phyloP scores from a whole-genome alignment of 768 basidiomycete species.

The Jaapia argillacea region DNA sequence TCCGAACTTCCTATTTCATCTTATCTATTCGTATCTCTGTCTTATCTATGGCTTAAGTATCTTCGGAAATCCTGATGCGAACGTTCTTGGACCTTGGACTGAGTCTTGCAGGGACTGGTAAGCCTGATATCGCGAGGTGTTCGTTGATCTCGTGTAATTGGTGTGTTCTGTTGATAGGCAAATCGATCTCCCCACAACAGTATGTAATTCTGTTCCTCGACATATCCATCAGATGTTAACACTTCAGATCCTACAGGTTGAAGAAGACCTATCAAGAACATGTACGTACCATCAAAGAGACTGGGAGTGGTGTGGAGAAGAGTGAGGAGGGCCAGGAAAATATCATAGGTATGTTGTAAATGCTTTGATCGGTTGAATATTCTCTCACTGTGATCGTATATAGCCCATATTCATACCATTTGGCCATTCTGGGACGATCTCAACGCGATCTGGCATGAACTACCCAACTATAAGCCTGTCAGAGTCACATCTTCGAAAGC shows the following conservation, averaged over 20 bases:
- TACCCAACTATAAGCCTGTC: constrained; percentile 21
- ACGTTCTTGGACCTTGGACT: too few relatives aligned
- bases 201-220: too few relatives aligned
- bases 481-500: constrained; percentile 6
- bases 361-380: background rate
- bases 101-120: too few relatives aligned
- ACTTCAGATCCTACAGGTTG: background rate
- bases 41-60: too few relatives aligned
- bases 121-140: too few relatives aligned
- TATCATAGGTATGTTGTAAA: background rate
- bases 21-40: too few relatives aligned
- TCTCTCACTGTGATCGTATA: background rate
- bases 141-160: too few relatives aligned
- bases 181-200: too few relatives aligned
- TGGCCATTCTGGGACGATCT: constrained; percentile 22
- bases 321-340: background rate
- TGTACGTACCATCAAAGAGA: background rate
- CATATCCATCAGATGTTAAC: background rate
- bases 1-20: too few relatives aligned
- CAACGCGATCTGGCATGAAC: constrained; percentile 19
- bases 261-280: background rate
- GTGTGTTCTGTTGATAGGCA: too few relatives aligned
- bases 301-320: background rate
- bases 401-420: constrained; percentile 5
- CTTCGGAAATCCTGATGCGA: too few relatives aligned